phyloP scores from a whole-genome alignment of 306 rosid genomes.

The Cicer yamashitae region DNA sequence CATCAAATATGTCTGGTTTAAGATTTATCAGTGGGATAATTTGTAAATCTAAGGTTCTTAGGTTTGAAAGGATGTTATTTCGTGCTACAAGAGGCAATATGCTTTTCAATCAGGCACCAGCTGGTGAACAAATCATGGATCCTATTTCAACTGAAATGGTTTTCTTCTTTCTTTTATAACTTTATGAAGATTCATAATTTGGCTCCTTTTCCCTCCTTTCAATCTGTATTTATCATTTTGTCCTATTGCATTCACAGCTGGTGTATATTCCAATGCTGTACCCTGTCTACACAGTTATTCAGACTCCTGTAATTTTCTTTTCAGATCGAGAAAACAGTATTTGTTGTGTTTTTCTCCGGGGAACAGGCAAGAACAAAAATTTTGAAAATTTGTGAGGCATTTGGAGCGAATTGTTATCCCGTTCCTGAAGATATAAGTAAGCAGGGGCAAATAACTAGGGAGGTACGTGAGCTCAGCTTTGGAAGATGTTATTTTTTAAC shows the following conservation, averaged over 20 bases:
- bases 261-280: constrained; percentile 38
- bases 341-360: constrained; percentile 97
- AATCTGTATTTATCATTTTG: constrained; percentile 38
- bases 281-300: constrained; percentile 39
- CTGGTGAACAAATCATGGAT: constrained; percentile 87
- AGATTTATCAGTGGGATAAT: constrained; percentile 95
- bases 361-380: constrained; percentile 93
- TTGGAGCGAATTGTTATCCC: constrained; percentile 97
- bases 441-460: constrained; percentile 92
- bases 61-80: constrained; percentile 95
- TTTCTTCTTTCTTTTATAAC: constrained; percentile 52
- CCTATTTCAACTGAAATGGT: constrained; percentile 93
- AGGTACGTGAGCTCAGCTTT: constrained; percentile 63
- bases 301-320: constrained; percentile 45
- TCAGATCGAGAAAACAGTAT: constrained; percentile 93
- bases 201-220: neutral
- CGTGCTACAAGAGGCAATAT: constrained; percentile 99
- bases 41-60: constrained; percentile 78
- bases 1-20: constrained; percentile 81
- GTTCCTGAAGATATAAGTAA: constrained; percentile 93
- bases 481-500: constrained; percentile 43
- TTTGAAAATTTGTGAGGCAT: constrained; percentile 96
- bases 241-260: constrained; percentile 36
- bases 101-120: constrained; percentile 94
- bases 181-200: constrained; percentile 41